Percentiles rank a stretch among this genome's conserved stretches.
Evolutionary conservation across 2,329 filamentous ascomycete species (phyloP).

Genomic region (Sclerotiophoma versabilis): DNA sequence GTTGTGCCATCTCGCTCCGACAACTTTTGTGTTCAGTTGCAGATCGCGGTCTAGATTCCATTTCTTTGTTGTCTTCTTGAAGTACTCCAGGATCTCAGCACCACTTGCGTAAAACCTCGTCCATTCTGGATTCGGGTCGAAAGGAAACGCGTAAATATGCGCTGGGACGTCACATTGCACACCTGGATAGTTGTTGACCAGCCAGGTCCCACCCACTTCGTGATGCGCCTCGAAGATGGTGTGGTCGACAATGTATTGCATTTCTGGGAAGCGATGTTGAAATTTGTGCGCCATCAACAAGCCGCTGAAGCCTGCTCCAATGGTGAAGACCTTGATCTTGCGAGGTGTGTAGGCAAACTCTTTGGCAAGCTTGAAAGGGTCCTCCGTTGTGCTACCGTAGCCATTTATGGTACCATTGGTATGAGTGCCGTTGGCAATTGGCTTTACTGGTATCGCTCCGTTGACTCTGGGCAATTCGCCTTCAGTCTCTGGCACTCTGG

Average conservation of each 20-base stretch:
- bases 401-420: conserved; percentile 1
- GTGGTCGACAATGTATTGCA: conserved; percentile 32
- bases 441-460: conserved; percentile 11
- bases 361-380: conserved; percentile 28
- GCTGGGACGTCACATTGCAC: conserved; percentile 48
- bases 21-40: conserved; percentile 42
- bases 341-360: conserved; percentile 27
- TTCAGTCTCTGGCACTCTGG: conserved; percentile 4
- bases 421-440: conserved; percentile 7
- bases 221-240: conserved; percentile 38
- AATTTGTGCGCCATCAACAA: conserved; percentile 45
- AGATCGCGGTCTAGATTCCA: conserved; percentile 46
- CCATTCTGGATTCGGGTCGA: conserved; percentile 53
- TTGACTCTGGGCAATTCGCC: conserved; percentile 22
- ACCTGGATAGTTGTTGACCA: conserved; percentile 47
- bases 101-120: conserved; percentile 49
- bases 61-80: conserved; percentile 47
- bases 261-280: conserved; percentile 39
- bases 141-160: conserved; percentile 46
- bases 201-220: conserved; percentile 49
- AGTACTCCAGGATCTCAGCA: conserved; percentile 51
- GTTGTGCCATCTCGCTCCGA: conserved; percentile 48
- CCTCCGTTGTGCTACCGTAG: conserved; percentile 4
- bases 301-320: conserved; percentile 46
- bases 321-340: conserved; percentile 32